phyloP scores from a whole-genome alignment of 2,329 filamentous ascomycete species.

The Exophiala oligosperma region DNA sequence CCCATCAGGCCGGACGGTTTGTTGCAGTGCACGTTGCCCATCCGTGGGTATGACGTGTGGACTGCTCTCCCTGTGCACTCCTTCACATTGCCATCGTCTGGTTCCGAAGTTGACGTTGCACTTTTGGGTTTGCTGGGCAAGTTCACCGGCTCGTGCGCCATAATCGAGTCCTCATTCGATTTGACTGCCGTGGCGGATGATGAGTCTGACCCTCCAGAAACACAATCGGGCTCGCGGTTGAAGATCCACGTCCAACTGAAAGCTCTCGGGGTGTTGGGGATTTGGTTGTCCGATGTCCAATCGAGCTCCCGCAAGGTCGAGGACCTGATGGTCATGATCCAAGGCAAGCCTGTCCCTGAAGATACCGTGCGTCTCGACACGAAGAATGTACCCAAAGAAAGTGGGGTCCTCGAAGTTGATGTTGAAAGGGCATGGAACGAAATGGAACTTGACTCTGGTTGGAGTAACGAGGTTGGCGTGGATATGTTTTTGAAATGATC shows the following conservation, averaged over 20 bases:
- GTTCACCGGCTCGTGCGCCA: conserved; percentile 83
- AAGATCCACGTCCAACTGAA: conserved; percentile 71
- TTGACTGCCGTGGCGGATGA: conserved; percentile 49
- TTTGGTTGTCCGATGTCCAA: conserved; percentile 67
- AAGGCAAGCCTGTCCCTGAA: conserved; percentile 67
- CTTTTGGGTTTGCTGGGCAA: conserved; percentile 79
- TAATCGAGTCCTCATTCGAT: conserved; percentile 63
- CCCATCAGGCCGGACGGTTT: conserved; percentile 44
- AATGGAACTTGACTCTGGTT: conserved; percentile 67
- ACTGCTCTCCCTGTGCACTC: conserved; percentile 67
- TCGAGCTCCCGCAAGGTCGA: conserved; percentile 50
- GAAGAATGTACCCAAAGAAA: conserved; percentile 22
- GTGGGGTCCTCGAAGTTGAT: conserved; percentile 71
- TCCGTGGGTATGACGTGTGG: conserved; percentile 76
- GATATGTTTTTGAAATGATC: conserved; percentile 52
- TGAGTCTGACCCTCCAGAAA: conserved; percentile 36
- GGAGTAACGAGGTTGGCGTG: conserved; percentile 77
- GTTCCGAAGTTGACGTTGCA: conserved; percentile 50
- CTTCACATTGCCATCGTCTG: conserved; percentile 58
- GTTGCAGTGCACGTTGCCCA: conserved; percentile 62
- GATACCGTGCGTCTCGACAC: conserved; percentile 59
- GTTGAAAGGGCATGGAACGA: conserved; percentile 74
- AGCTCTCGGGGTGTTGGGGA: conserved; percentile 68
- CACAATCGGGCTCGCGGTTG: conserved; percentile 43
- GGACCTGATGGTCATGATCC: conserved; percentile 71